Evolutionary conservation across 2,329 filamentous ascomycete species (phyloP), one percentile per base, ranked within the genome.

Genomic region (Nemania sp.): DNA sequence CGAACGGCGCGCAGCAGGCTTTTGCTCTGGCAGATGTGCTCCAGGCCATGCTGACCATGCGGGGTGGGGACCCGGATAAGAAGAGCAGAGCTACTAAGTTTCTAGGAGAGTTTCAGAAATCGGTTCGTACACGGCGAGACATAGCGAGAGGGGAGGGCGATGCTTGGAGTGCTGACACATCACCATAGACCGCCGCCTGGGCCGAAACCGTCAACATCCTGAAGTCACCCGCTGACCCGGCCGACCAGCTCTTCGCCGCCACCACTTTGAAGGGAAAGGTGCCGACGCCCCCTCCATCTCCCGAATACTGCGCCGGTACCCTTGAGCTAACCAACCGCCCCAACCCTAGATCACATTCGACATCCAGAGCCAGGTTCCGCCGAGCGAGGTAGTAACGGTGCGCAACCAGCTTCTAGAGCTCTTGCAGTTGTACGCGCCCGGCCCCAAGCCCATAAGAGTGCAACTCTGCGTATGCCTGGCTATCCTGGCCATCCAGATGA

Each of bases 181-280:
- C n/a, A 47, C n/a, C 72, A 62, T 79, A 97, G 93, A 87, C 92
- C 78, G 93, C 93, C 79, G 96, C 96, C 74, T 99, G 96, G 96
- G 91, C 90, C 52, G 91, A 92, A 54, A 94, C 94, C 70, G 91
- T 98, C 79, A 88, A 90, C 61, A 93, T 99, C 70, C 84, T 99
- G 70, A 93, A 97, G 80, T 92, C 93, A 57, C 87, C 91, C 71
- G 88, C 92, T 63, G 91, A 94, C 70, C 87, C 92, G 58, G 94
- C 97, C 80, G 93, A 93, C 27, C 96, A 96, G 79, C 85, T 99
- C 68, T 99, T 99, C 81, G 96, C 96, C 54, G 96, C 96, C 67
- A 98, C 95, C 54, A 99, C 96, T 60, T 85, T 99, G 77, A 97
- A 97, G 84, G 96, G 96, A 86, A 99, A 99, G 91, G 96, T 98